Conservation (phyloP, 345 rosid species). For the Salix suchowensis region DNA sequence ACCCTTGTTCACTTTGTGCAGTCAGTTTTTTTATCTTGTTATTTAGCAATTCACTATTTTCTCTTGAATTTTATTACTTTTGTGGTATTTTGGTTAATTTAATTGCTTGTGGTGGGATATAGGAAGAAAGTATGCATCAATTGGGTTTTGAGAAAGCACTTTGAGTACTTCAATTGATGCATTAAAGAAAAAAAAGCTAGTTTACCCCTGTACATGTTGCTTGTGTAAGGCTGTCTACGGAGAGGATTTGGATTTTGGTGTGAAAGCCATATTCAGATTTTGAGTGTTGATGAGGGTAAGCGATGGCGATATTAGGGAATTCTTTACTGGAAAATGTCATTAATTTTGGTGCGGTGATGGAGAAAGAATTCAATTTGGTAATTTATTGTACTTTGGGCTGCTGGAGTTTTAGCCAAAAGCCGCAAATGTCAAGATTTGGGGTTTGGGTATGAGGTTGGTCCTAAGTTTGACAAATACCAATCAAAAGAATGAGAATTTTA, state of each 20-base stretch:
- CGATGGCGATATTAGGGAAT: background rate
- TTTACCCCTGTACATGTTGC: background rate
- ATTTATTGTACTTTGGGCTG: background rate
- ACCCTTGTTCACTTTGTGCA: conserved; percentile 15
- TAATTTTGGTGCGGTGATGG: background rate
- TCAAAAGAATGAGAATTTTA: background rate
- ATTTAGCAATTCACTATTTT: background rate
- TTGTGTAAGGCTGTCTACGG: background rate
- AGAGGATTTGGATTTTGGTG: background rate
- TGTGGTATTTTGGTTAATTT: background rate
- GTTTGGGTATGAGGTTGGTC: background rate
- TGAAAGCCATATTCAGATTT: background rate
- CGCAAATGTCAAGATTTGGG: background rate
- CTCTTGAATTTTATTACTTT: background rate
- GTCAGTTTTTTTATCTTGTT: background rate
- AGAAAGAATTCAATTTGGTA: background rate
- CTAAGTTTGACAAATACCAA: background rate
- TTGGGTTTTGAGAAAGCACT: background rate
- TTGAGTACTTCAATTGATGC: background rate
- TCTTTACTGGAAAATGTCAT: background rate
- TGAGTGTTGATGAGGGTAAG: background rate
- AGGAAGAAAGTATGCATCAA: background rate
- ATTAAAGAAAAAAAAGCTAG: background rate
- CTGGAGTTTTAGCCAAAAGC: background rate
- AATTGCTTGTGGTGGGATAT: background rate